Base-by-base conservation (phyloP, 192 early-diverging fungal species). In the Podila horticola region DNA sequence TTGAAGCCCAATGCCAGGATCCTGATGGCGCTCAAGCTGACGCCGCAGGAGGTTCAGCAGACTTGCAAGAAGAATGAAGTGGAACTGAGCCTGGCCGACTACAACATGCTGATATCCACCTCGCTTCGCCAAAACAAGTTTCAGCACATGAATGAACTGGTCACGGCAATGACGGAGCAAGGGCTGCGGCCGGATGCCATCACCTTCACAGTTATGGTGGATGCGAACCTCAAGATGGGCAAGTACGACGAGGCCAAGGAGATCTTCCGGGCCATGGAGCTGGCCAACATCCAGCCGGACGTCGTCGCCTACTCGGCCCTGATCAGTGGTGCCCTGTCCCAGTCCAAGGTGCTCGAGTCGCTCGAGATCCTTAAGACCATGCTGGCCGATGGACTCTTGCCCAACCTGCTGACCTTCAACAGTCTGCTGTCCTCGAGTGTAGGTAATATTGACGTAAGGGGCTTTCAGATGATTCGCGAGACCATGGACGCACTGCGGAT, bases 211-310 rank as follows among this genome's bases (percentile, higher is more conserved):
- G 77, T 66, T 58, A 68, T 81, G 66, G 33, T 81, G 17, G 77
- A 81, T 26, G 77, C 77, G 17, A 63, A 81, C 50, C 41, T 81
- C 71, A 81, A 81, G 29, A 81, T 81, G 77, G 62, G 58, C 20
- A 72, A 81, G 26, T 81, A 69, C 49, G 52, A 52, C 0, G 77
- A 81, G 22, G 77, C 77, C 13, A 81, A 65, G 60, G 70, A 72
- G 36, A 29, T 81, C 13, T 81, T 81, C 34, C 29, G 12, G 13
- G 77, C 77, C 10, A 81, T 81, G 66, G 38, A 72, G 19, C 50
- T 65, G 12, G 66, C 77, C 59, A 81, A 81, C 30, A 66, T 81
- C 26, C 77, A 81, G 24, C 71, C 77, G 3, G 77, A 81, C 30
- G 77, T 81, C 55, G 69, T 81, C 31, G 77, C 71, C 1, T 81